Evolutionary conservation across 495 filamentous ascomycete genomes (phyloP).

Genomic region (Astrocystis sublimbata): DNA sequence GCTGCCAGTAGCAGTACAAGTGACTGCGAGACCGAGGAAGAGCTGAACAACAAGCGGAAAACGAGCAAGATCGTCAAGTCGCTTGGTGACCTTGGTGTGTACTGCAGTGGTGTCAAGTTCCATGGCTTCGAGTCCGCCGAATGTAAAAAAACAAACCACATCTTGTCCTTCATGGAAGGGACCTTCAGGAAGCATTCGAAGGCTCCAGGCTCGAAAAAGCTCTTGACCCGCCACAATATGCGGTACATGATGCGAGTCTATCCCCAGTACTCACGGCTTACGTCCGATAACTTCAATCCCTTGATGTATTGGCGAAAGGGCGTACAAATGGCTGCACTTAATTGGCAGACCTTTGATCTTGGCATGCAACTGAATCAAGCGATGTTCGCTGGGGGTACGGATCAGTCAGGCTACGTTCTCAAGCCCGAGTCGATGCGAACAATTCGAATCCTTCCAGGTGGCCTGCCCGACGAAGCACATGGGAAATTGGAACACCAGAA

Average conservation of each 20-base stretch:
- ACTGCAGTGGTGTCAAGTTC: constrained; percentile 84
- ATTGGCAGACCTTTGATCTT: constrained; percentile 97
- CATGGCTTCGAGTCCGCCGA: constrained; percentile 70
- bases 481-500: constrained; percentile 70
- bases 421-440: constrained; percentile 83
- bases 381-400: constrained; percentile 93
- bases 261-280: constrained; percentile 73
- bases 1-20: constrained; percentile 55
- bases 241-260: constrained; percentile 92
- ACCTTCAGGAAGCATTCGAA: constrained; percentile 78
- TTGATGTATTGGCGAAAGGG: constrained; percentile 89
- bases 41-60: constrained; percentile 61
- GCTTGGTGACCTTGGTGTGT: constrained; percentile 84
- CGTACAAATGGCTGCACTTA: constrained; percentile 94
- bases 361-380: constrained; percentile 95
- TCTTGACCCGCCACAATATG: constrained; percentile 86
- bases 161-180: constrained; percentile 88
- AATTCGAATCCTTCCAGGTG: constrained; percentile 52
- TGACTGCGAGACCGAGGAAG: constrained; percentile 58
- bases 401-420: constrained; percentile 86
- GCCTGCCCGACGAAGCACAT: constrained; percentile 42
- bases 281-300: constrained; percentile 91
- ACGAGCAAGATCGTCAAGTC: constrained; percentile 83
- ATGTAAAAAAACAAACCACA: constrained; percentile 83
- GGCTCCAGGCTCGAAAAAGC: constrained; percentile 65